These are phyloP conservation scores for Ophiocytium majus DNA, from an alignment of 352 stramenopile genomes.

Conservation along the genomic window DNA sequence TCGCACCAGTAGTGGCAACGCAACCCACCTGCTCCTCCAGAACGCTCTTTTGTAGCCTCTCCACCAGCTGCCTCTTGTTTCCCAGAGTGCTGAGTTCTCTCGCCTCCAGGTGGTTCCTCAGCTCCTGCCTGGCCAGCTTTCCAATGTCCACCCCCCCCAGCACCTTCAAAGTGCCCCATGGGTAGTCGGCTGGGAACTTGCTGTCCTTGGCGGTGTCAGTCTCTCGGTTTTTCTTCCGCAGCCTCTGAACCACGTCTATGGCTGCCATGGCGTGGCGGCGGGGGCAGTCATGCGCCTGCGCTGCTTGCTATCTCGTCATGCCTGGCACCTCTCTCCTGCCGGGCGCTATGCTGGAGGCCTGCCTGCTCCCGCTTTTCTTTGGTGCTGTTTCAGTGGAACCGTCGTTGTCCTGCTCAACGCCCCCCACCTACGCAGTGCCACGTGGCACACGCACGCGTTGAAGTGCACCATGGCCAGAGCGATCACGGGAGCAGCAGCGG, in stretches of 20 bases:
- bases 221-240: constrained; percentile 38
- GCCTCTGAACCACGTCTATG: constrained; percentile 45
- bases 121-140: constrained; percentile 59
- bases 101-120: constrained; percentile 60
- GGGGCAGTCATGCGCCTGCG: neutral
- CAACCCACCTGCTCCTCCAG: constrained; percentile 58
- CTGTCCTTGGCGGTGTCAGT: neutral
- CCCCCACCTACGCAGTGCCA: no score
- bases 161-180: constrained; percentile 49
- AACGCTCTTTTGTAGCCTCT: constrained; percentile 51
- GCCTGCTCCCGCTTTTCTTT: no score
- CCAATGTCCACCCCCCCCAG: constrained; percentile 52
- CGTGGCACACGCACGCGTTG: no score
- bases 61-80: constrained; percentile 60
- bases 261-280: constrained; percentile 31
- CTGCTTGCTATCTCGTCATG: no score
- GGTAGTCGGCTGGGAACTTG: constrained; percentile 26
- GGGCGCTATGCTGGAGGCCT: no score
- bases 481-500: no score
- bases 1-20: no score
- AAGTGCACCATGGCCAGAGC: no score
- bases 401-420: no score
- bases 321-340: no score
- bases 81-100: constrained; percentile 58
- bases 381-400: no score